Conservation (phyloP, 345 rosid species). For the Dipteronia dyeriana region DNA sequence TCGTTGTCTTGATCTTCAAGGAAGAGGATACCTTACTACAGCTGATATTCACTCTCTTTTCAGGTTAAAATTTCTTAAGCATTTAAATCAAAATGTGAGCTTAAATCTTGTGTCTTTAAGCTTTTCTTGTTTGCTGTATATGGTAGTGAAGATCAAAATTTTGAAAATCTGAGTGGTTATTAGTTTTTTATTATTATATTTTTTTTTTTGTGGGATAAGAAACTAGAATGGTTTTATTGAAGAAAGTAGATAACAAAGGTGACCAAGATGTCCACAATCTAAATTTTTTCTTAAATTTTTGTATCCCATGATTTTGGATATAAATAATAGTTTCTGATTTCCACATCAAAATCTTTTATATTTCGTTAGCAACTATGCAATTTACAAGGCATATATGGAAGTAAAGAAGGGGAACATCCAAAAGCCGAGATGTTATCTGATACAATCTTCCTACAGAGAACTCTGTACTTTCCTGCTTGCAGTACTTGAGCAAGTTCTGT, state of each 20-base stretch:
- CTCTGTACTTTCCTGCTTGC: slow-evolving; percentile 87
- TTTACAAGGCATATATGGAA: slow-evolving; percentile 45
- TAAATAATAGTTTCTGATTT: background rate
- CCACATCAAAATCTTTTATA: background rate
- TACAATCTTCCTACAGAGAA: slow-evolving; percentile 89
- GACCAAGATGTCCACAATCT: background rate
- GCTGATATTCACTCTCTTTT: slow-evolving; percentile 99
- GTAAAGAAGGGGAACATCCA: slow-evolving; percentile 92
- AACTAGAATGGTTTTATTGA: background rate
- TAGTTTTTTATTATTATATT: too few relatives aligned
- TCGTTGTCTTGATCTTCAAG: slow-evolving; percentile 89
- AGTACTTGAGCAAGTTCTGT: slow-evolving; percentile 56
- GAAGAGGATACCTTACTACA: slow-evolving; percentile 87
- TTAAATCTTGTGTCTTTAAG: background rate
- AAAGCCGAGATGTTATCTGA: slow-evolving; percentile 82
- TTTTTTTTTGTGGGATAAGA: background rate
- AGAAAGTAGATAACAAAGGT: background rate
- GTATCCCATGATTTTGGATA: background rate
- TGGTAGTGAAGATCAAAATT: slow-evolving; percentile 7
- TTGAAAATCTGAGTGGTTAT: background rate
- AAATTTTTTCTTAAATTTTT: background rate
- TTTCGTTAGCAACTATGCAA: background rate
- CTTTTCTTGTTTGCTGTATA: background rate
- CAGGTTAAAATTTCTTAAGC: slow-evolving; percentile 53
- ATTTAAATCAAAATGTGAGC: background rate